These are phyloP conservation scores for Nyssa sinensis DNA, from an alignment of 148 eudicot genomes.

Conservation along the genomic window DNA sequence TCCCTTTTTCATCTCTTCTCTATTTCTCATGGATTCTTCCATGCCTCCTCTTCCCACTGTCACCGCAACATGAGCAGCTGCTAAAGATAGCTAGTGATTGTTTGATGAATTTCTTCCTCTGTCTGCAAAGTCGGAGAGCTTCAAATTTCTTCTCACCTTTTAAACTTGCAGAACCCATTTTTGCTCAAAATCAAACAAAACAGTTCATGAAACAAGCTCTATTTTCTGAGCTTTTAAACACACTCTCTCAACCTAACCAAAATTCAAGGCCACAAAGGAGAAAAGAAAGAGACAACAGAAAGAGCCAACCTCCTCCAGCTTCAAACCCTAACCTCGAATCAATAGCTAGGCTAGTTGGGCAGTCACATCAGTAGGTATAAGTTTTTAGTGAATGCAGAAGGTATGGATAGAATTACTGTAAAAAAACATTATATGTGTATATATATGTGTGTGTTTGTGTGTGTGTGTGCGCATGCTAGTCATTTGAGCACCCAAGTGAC, in stretches of 20 bases:
- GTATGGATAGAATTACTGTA: too few species aligned
- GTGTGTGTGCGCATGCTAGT: too few species aligned
- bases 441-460: too few species aligned
- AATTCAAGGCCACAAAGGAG: neutral
- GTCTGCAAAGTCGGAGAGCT: slow-evolving; percentile 71
- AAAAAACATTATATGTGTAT: too few species aligned
- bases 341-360: too few species aligned
- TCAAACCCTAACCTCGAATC: slow-evolving; percentile 10
- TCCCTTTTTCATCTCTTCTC: too few species aligned
- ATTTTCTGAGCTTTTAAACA: slow-evolving; percentile 3
- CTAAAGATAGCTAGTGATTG: slow-evolving; percentile 70
- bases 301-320: neutral
- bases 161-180: slow-evolving; percentile 62
- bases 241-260: neutral
- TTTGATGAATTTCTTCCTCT: slow-evolving; percentile 64
- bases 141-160: slow-evolving; percentile 60
- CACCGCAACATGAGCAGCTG: slow-evolving; percentile 91
- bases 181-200: neutral
- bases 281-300: neutral
- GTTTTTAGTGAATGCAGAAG: too few species aligned
- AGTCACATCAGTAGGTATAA: too few species aligned
- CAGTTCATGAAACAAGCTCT: slow-evolving; percentile 9
- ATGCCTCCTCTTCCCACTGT: too few species aligned
- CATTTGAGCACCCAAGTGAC: too few species aligned
- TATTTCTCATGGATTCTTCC: too few species aligned